phyloP scores from a whole-genome alignment of 768 basidiomycete species.

The Leccinellum luteum region DNA sequence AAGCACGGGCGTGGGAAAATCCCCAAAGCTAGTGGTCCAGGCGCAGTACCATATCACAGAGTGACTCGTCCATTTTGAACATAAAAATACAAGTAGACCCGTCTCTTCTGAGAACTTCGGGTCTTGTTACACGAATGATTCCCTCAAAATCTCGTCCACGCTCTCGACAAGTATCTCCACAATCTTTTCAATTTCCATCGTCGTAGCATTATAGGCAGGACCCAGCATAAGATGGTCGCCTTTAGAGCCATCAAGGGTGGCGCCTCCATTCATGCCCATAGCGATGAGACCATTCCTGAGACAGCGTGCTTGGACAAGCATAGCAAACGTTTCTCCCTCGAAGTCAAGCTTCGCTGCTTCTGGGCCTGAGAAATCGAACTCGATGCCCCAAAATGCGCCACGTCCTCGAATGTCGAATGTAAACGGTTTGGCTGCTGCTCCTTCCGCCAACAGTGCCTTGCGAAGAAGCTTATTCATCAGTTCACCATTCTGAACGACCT shows the following conservation, averaged over 20 bases:
- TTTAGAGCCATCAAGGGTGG: slow-evolving; percentile 63
- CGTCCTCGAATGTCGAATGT: slow-evolving; percentile 81
- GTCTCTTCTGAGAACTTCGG: neutral
- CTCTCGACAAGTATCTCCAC: slow-evolving; percentile 63
- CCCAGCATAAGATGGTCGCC: slow-evolving; percentile 75
- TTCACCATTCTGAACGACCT: slow-evolving; percentile 56
- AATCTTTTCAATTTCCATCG: slow-evolving; percentile 66
- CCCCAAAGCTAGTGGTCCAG: slow-evolving; percentile 8
- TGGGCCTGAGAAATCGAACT: slow-evolving; percentile 64
- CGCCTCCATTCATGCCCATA: slow-evolving; percentile 74
- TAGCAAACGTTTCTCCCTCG: slow-evolving; percentile 56
- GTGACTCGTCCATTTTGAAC: neutral
- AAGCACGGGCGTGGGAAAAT: slow-evolving; percentile 33
- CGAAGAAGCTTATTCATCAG: slow-evolving; percentile 57
- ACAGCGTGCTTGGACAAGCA: slow-evolving; percentile 67
- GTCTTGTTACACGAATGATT: slow-evolving; percentile 22
- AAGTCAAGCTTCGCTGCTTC: slow-evolving; percentile 47
- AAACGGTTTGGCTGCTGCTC: slow-evolving; percentile 59
- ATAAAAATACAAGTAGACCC: neutral
- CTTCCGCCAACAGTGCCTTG: slow-evolving; percentile 52
- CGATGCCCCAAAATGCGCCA: slow-evolving; percentile 82
- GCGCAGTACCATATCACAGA: neutral
- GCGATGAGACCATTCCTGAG: slow-evolving; percentile 64
- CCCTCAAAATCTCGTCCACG: slow-evolving; percentile 60
- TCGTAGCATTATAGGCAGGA: slow-evolving; percentile 77